These are phyloP conservation scores for Filosporella fistucella DNA, from an alignment of 495 filamentous ascomycete genomes.

Conservation along the genomic window DNA sequence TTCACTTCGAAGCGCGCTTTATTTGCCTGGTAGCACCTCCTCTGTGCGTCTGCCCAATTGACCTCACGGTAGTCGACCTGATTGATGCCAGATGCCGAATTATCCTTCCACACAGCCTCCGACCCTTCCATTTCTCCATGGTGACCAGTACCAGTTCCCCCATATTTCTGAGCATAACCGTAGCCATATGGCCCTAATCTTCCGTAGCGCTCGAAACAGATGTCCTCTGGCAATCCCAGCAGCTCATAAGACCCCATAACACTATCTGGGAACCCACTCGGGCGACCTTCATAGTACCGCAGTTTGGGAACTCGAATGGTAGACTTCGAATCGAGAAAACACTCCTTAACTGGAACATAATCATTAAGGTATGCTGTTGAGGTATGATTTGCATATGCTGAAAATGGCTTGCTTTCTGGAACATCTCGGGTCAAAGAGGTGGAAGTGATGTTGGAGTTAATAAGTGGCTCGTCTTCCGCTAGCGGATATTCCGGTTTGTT, in stretches of 20 bases:
- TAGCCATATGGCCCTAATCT: conserved; percentile 84
- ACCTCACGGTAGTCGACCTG: conserved; percentile 71
- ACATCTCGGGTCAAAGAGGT: conserved; percentile 25
- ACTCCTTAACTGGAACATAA: conserved; percentile 64
- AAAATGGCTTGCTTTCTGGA: conserved; percentile 54
- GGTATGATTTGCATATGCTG: conserved; percentile 64
- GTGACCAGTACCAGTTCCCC: conserved; percentile 75
- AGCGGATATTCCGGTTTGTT: conserved; percentile 77
- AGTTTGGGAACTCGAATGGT: conserved; percentile 61
- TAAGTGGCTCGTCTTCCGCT: conserved; percentile 37
- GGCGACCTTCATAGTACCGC: conserved; percentile 67
- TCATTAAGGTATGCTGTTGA: conserved; percentile 52
- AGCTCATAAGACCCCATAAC: conserved; percentile 78
- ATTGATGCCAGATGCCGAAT: conserved; percentile 25
- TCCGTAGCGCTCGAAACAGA: conserved; percentile 93
- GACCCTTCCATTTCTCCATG: conserved; percentile 73
- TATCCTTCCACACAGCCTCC: conserved; percentile 66
- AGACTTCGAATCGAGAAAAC: conserved; percentile 65
- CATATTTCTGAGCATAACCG: conserved; percentile 71
- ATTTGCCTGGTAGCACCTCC: conserved; percentile 65
- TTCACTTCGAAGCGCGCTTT: conserved; percentile 54
- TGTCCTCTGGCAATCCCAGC: conserved; percentile 74
- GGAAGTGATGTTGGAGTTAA: conserved; percentile 23
- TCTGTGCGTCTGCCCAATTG: conserved; percentile 71
- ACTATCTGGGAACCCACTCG: conserved; percentile 75